Conservation (phyloP, 768 basidiomycete genomes). For the Plicaturopsis crispa region DNA sequence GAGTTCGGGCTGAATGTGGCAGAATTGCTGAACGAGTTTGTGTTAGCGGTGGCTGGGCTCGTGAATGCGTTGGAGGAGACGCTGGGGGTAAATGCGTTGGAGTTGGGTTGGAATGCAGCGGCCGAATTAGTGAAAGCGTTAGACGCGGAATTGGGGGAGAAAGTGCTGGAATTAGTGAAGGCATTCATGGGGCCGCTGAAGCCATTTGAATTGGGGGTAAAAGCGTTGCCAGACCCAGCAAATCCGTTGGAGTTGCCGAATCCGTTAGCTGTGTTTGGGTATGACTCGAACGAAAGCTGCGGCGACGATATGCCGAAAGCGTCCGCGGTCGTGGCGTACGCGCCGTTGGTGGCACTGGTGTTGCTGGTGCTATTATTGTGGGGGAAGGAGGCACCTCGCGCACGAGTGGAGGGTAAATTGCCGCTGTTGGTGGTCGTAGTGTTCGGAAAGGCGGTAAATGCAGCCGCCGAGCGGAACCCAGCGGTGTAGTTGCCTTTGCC, state of each 20-base stretch:
- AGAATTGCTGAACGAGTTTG: too few relatives aligned
- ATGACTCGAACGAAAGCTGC: too few relatives aligned
- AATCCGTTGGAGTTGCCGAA: constrained; percentile 31
- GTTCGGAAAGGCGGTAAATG: constrained; percentile 34
- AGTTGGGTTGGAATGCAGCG: too few relatives aligned
- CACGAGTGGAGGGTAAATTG: too few relatives aligned
- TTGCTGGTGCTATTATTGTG: constrained; percentile 24
- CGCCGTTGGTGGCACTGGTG: constrained; percentile 11
- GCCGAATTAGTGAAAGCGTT: too few relatives aligned
- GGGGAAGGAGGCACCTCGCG: not conserved
- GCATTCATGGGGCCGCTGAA: constrained; percentile 13
- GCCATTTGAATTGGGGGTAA: constrained; percentile 18
- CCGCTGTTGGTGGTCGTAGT: constrained; percentile 23
- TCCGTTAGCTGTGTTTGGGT: too few relatives aligned
- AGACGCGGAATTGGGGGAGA: constrained; percentile 18
- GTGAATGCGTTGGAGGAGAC: too few relatives aligned
- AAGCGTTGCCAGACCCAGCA: constrained; percentile 28
- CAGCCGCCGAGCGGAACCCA: constrained; percentile 21
- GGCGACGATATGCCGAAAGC: constrained; percentile 23
- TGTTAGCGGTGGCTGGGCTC: too few relatives aligned
- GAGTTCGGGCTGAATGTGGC: constrained; percentile 22
- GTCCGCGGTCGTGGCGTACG: constrained; percentile 24
- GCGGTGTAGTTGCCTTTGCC: constrained; percentile 22
- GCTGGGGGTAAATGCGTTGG: too few relatives aligned
- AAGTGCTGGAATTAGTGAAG: constrained; percentile 21